These are phyloP conservation scores for Penicillium taxi DNA, from an alignment of 495 filamentous ascomycete genomes.

Conservation along the genomic window DNA sequence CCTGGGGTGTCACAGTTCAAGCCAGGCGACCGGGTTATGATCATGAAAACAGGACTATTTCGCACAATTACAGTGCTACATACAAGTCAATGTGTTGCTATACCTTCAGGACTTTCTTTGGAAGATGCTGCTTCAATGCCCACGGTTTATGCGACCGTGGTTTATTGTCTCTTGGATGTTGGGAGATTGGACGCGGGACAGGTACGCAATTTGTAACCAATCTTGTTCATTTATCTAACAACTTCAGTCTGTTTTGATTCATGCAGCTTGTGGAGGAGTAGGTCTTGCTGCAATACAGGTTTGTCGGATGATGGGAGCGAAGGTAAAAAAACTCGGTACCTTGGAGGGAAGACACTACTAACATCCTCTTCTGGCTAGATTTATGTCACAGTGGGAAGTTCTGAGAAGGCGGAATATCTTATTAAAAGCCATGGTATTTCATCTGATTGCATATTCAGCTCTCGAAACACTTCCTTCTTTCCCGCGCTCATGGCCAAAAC, in stretches of 20 bases:
- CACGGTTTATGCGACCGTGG: slow-evolving; percentile 20
- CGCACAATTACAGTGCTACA: slow-evolving; percentile 1
- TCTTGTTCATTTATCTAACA: neutral
- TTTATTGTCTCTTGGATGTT: slow-evolving; percentile 17
- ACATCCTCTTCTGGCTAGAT: slow-evolving; percentile 15
- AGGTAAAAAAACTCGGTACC: slow-evolving; percentile 16
- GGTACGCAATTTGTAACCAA: neutral
- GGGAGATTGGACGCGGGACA: slow-evolving; percentile 16
- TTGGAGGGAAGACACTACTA: neutral
- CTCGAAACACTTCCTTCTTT: slow-evolving; percentile 9
- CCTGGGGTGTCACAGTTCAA: slow-evolving; percentile 22
- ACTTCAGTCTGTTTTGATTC: neutral
- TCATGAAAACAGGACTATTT: slow-evolving; percentile 7
- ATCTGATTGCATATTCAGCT: slow-evolving; percentile 18
- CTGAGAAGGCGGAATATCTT: slow-evolving; percentile 33
- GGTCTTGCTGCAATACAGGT: slow-evolving; percentile 17
- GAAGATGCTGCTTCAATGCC: slow-evolving; percentile 24
- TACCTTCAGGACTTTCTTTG: slow-evolving; percentile 22
- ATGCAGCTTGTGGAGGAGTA: slow-evolving; percentile 20
- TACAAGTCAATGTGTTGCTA: neutral
- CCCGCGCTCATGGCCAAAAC: slow-evolving; percentile 11
- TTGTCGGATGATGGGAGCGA: slow-evolving; percentile 10
- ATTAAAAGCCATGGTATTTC: slow-evolving; percentile 16
- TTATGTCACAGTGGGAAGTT: slow-evolving; percentile 33
- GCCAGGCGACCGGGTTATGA: slow-evolving; percentile 33